Evolutionary conservation across 768 basidiomycete species (phyloP).

Genomic region (Chalciporus piperatus): DNA sequence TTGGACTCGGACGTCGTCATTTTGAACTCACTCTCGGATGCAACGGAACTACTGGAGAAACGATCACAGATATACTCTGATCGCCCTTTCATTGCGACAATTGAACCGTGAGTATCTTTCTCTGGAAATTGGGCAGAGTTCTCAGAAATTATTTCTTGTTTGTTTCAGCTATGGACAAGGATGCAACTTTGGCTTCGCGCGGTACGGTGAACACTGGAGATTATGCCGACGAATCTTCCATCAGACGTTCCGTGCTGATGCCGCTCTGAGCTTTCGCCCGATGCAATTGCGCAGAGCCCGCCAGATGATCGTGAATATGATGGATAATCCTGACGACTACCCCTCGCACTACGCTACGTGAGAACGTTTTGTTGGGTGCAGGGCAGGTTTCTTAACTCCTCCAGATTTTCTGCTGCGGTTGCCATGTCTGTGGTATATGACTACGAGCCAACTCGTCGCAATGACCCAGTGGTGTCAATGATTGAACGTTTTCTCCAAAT

Average conservation of each 20-base stretch:
- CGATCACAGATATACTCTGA: too few species aligned
- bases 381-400: not conserved
- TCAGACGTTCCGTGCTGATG: slow-evolving; percentile 7
- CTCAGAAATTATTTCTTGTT: not conserved
- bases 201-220: slow-evolving; percentile 12
- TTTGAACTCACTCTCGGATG: too few species aligned
- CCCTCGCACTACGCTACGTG: slow-evolving; percentile 10
- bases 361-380: not conserved
- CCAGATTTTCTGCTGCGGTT: slow-evolving; percentile 33
- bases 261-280: slow-evolving; percentile 4
- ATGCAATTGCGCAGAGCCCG: slow-evolving; percentile 7
- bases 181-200: slow-evolving; percentile 6
- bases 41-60: too few species aligned
- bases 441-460: slow-evolving; percentile 15
- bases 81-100: too few species aligned
- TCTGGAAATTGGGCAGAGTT: too few species aligned
- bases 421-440: slow-evolving; percentile 12
- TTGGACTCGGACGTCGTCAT: too few species aligned
- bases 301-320: slow-evolving; percentile 4
- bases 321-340: slow-evolving; percentile 5
- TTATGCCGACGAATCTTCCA: slow-evolving; percentile 18
- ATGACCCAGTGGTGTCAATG: slow-evolving; percentile 11
- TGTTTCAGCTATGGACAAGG: slow-evolving; percentile 17
- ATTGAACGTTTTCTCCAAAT: too few species aligned
- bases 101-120: too few species aligned